Evolutionary conservation across 1,284 basidiomycete genomes (phyloP), one percentile per base, ranked within the genome.

Genomic region (Ustanciosporium gigantosporum): DNA sequence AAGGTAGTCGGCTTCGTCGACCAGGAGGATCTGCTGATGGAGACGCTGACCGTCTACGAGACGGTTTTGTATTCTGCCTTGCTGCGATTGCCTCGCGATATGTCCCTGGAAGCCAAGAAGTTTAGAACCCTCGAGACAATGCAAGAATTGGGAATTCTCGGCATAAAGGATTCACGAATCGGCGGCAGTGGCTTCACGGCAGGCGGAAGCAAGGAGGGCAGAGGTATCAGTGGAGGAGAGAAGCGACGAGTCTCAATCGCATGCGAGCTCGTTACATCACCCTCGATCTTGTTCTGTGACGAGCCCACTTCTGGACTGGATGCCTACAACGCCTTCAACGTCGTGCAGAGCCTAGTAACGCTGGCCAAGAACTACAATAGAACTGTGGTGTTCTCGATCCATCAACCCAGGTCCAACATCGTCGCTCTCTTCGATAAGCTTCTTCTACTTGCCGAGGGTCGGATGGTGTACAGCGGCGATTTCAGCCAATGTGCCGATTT

Each of bases 401-500:
- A 98, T 76, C 94, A 97, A 78, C 94, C 94, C n/a, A 87, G 93
- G 47, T 91, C 89, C 77, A 96, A 96, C 79, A 97, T 98, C 62
- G 92, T 97, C 9, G 86, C 90, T 0, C 81, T 98, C 14, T 96
- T 98, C 70, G 94, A 98, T 76, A 88, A 93, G 65, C 82, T 97
- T 23, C 79, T 97, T 3, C 80, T 98, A 4, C 83, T 98, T 11
- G 90, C 89, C 0, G 84, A 85, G 46, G 68, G 68, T 2, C 44
- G 61, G 17, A 80, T 88, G 13, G 85, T 95, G 15, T 91, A 91
- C 80, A 88, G 88, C 2, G 89, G 92, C 24, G 86, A 86, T 46
- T 84, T 88, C 44, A 74, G 80, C 9, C 84, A 84, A 56, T 91
- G 89, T 71, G 87, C 89, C 48, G 83, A 84, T 2, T 93, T 95